Conservation (phyloP, 768 basidiomycete species). For the Amanita polypyramis region DNA sequence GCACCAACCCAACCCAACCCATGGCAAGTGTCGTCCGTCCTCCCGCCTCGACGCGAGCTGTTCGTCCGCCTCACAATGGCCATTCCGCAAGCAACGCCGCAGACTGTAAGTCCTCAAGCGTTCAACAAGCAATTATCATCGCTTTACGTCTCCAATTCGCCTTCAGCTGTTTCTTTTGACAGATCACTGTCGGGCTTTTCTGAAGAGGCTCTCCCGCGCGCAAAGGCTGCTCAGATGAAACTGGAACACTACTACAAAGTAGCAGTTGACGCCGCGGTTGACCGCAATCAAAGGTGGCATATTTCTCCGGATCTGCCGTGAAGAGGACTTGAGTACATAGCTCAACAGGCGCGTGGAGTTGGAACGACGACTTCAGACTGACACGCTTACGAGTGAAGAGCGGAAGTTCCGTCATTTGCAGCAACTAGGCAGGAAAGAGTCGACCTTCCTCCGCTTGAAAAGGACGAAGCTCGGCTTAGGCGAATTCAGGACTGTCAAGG, state of each 20-base stretch:
- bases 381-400: conserved; percentile 66
- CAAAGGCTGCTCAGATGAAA: conserved; percentile 88
- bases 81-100: conserved; percentile 16
- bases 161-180: conserved; percentile 84
- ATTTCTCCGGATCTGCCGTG: conserved; percentile 7
- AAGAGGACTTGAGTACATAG: background rate
- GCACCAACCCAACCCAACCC: background rate
- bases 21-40: conserved; percentile 5
- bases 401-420: conserved; percentile 77
- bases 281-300: conserved; percentile 76
- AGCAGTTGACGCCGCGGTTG: conserved; percentile 91
- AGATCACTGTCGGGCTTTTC: conserved; percentile 69
- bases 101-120: conserved; percentile 22
- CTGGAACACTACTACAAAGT: conserved; percentile 96
- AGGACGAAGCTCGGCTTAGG: conserved; percentile 85
- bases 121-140: conserved; percentile 3
- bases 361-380: conserved; percentile 67
- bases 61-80: conserved; percentile 9
- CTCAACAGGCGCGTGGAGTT: conserved; percentile 72
- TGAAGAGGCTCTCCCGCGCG: conserved; percentile 70
- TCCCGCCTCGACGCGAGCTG: conserved; percentile 11
- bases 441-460: conserved; percentile 76
- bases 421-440: conserved; percentile 81
- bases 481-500: conserved; percentile 95
- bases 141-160: conserved; percentile 15